Conservation (phyloP, 108 stramenopile genomes). For the Skeletonema potamos region DNA sequence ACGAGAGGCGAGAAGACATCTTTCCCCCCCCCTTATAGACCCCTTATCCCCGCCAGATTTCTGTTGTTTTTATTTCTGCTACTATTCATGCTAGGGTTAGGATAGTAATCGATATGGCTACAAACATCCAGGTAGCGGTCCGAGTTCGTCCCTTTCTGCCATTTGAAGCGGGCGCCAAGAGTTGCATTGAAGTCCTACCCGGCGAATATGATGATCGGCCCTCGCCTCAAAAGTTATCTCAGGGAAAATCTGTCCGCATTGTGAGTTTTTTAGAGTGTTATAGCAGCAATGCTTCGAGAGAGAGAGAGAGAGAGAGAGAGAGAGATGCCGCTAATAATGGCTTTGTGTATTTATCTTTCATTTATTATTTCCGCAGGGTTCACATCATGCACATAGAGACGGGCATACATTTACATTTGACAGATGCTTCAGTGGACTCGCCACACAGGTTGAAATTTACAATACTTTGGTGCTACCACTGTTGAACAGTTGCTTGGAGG, state of each 20-base stretch:
- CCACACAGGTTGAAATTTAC: slow-evolving; percentile 63
- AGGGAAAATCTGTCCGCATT: not conserved
- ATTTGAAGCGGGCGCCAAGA: slow-evolving; percentile 58
- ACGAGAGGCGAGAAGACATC: no score
- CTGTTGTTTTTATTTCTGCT: no score
- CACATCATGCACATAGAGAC: slow-evolving; percentile 5
- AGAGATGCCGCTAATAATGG: no score
- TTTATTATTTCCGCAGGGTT: not conserved
- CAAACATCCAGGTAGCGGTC: slow-evolving; percentile 76
- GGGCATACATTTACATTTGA: slow-evolving; percentile 68
- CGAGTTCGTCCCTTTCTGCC: slow-evolving; percentile 79
- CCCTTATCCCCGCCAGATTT: no score
- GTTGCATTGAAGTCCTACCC: slow-evolving; percentile 60
- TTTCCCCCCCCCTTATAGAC: no score
- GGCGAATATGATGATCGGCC: not conserved
- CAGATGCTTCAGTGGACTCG: slow-evolving; percentile 48
- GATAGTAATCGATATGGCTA: not conserved
- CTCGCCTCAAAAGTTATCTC: not conserved
- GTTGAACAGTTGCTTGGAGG: slow-evolving; percentile 60
- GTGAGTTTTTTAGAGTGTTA: not conserved
- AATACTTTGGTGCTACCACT: slow-evolving; percentile 52
- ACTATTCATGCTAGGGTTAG: no score
- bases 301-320: no score
- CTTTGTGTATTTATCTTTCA: no score
- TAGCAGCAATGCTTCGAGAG: not conserved